Evolutionary conservation across 225 moss, liverwort and hornwort genomes (phyloP), one percentile per base, ranked within the genome.

Genomic region (Bryoerythrophyllum caledonicum): DNA sequence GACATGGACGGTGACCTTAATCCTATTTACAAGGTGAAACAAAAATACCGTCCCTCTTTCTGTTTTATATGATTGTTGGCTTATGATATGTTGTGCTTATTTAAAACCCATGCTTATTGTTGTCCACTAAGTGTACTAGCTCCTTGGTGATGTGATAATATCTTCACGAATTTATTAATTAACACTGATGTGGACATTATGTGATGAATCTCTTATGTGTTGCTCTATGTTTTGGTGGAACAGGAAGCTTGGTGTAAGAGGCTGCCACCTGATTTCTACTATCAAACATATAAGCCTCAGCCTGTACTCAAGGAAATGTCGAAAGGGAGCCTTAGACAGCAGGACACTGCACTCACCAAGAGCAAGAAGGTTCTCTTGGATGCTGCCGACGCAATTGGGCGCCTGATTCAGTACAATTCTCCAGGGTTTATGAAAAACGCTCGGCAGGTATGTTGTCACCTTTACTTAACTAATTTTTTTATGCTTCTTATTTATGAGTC

Each of bases 231-330:
- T 72, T 57, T 82, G 72, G 15, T 79, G 68, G 26, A 55, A 64
- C 74, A 94, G 94, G 94, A 94, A 87, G 88, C 91, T 52, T 94
- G 94, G 94, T 94, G 94, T 78, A 94, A 94, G 76, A 85, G 90
- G 73, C 80, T 87, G 48, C 84, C 84, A n/a, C 88, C 86, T 46
- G 69, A 83, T 65, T 69, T 66, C 55, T 76, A 81, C 65, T 81
- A 79, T 70, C 72, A 86, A 5, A 49, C 88, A 44, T 90, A 84
- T 80, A 79, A 72, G 21, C 72, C 74, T 27, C 94, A 91, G 78
- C 82, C 88, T 51, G 74, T 78, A 72, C 85, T 87, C 10, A 88
- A 84, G 78, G 94, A 90, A 40, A 78, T 80, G 60, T 68, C 70
- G 69, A 83, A 78, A 80, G 82, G 81, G 46, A 82, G 62, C 67